These are phyloP conservation scores for Nemania sp. DNA, from an alignment of 2,329 filamentous ascomycete species.

Conservation along the genomic window DNA sequence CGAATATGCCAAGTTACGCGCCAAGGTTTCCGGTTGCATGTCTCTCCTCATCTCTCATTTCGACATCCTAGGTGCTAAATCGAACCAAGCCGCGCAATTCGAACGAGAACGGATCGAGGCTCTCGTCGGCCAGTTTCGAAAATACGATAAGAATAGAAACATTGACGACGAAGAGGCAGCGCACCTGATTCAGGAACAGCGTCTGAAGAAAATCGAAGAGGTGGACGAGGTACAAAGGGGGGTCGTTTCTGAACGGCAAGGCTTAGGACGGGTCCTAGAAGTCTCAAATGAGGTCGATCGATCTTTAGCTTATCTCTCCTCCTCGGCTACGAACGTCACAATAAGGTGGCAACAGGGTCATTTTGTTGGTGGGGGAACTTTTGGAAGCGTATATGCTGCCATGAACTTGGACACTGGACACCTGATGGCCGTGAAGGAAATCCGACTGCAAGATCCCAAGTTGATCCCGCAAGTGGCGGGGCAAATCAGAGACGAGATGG, in stretches of 20 bases:
- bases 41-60: constrained; percentile 96
- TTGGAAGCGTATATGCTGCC: constrained; percentile 95
- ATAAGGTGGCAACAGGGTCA: constrained; percentile 99
- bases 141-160: constrained; percentile 75
- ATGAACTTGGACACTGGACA: constrained; percentile 97
- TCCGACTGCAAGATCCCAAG: constrained; percentile 93
- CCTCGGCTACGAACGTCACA: constrained; percentile 91
- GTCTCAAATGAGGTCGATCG: constrained; percentile 95
- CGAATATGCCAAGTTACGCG: constrained; percentile 80
- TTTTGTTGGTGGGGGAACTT: constrained; percentile 94
- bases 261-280: constrained; percentile 87
- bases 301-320: constrained; percentile 90
- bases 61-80: constrained; percentile 97
- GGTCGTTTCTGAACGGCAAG: constrained; percentile 82
- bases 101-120: constrained; percentile 89
- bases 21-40: constrained; percentile 97
- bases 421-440: constrained; percentile 98
- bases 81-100: constrained; percentile 88
- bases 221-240: constrained; percentile 80
- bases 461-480: constrained; percentile 91
- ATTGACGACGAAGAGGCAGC: constrained; percentile 85
- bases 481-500: constrained; percentile 97
- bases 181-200: constrained; percentile 73
- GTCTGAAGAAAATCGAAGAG: constrained; percentile 71
- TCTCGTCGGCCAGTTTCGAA: constrained; percentile 73